phyloP scores from a whole-genome alignment of 2,329 filamentous ascomycete genomes.

The Paraconiothyrium brasiliense region DNA sequence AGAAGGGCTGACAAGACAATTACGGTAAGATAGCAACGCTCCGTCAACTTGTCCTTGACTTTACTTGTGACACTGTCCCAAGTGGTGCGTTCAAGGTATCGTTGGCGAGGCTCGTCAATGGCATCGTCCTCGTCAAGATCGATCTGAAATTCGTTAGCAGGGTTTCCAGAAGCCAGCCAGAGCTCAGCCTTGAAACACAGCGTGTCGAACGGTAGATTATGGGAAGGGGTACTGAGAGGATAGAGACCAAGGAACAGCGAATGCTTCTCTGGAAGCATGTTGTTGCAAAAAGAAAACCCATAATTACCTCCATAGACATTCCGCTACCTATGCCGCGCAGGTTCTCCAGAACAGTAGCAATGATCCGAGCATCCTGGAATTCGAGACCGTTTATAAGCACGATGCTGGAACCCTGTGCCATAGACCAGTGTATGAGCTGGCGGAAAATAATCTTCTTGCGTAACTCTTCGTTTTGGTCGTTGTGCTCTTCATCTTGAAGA shows the following conservation, averaged over 20 bases:
- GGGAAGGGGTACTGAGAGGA: not conserved
- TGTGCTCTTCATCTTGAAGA: conserved; percentile 32
- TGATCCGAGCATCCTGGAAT: conserved; percentile 71
- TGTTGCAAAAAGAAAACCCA: not conserved
- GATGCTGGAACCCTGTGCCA: conserved; percentile 66
- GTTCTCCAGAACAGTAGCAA: conserved; percentile 30
- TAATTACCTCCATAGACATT: conserved; percentile 24
- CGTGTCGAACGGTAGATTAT: not conserved
- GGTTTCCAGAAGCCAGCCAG: not conserved
- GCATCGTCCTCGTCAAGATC: conserved; percentile 15
- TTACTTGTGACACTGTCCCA: conserved; percentile 23
- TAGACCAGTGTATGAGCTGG: conserved; percentile 64
- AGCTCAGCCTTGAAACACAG: not conserved
- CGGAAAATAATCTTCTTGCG: conserved; percentile 49
- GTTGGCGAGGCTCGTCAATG: conserved; percentile 17
- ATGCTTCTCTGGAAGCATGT: not conserved
- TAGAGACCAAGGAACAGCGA: not conserved
- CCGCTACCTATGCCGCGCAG: conserved; percentile 28
- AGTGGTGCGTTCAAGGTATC: conserved; percentile 17
- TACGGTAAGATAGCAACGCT: conserved; percentile 48
- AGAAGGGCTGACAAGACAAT: conserved; percentile 47
- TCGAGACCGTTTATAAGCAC: conserved; percentile 71
- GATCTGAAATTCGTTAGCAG: conserved; percentile 10
- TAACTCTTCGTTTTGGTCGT: conserved; percentile 30
- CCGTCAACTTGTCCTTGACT: conserved; percentile 35